These are phyloP conservation scores for Mycena floridula DNA, from an alignment of 768 basidiomycete species.

Conservation along the genomic window DNA sequence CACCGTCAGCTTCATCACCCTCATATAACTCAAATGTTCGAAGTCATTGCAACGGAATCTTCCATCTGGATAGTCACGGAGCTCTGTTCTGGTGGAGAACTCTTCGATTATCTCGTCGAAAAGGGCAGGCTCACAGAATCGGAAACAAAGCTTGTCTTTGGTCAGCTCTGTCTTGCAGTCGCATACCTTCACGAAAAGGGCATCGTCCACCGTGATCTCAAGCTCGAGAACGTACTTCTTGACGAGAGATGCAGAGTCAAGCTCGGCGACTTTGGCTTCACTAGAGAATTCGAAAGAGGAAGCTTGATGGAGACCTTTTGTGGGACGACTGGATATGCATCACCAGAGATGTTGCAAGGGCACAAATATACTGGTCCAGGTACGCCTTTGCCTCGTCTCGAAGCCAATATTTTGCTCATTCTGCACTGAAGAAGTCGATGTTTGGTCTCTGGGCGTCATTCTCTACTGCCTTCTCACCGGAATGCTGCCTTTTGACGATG, in stretches of 20 bases:
- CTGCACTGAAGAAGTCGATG: conserved; percentile 72
- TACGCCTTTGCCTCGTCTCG: conserved; percentile 23
- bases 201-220: conserved; percentile 95
- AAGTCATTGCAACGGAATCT: conserved; percentile 95
- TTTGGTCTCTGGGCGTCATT: conserved; percentile 94
- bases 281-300: conserved; percentile 81
- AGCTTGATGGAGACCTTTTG: conserved; percentile 87
- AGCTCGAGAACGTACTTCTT: conserved; percentile 90
- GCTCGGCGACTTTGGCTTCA: conserved; percentile 93
- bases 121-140: conserved; percentile 82
- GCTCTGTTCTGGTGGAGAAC: conserved; percentile 92
- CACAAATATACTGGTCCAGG: conserved; percentile 89
- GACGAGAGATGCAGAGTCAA: conserved; percentile 91
- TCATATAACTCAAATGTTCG: conserved; percentile 92
- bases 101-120: conserved; percentile 97
- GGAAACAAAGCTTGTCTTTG: conserved; percentile 85
- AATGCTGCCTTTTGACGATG: conserved; percentile 86
- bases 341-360: conserved; percentile 87
- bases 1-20: conserved; percentile 96
- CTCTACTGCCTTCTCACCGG: conserved; percentile 87
- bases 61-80: conserved; percentile 97
- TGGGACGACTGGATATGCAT: conserved; percentile 90
- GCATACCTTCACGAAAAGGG: conserved; percentile 89
- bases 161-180: conserved; percentile 92
- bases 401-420: conserved; percentile 8